Evolutionary conservation across 441 rosid species (phyloP), one percentile per base, ranked within the genome.

Genomic region (Erodium chrysanthum): DNA sequence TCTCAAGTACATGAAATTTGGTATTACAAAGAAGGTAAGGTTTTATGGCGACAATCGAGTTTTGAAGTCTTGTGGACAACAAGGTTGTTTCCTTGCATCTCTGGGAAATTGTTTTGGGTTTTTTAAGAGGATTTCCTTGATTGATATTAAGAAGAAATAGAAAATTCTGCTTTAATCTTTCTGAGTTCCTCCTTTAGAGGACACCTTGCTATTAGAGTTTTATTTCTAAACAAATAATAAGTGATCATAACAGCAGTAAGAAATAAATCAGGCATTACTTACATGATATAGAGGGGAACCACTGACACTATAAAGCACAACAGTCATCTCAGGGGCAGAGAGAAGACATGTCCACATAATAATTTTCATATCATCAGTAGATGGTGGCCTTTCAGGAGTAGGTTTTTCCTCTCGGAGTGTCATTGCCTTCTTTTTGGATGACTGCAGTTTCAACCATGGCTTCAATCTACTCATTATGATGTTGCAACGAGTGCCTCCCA

Each of bases 261-360:
- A 68, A 25, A 66, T 9, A 33, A 68, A 68, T 20, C 23, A 52
- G 73, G 71, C 61, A 77, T 64, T 62, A 82, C 98, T 88, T 86
- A 96, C 99, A 83, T 88, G 96, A 88, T 84, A 96, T 66, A 96
- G 65, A 1, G 97, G 92, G 62, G 70, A 71, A 70, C 83, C 91
- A 35, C 74, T 75, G 75, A 84, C 65, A 74, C 85, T 79, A 72
- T 85, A 84, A 12, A 96, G 82, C 79, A 89, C 84, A 74, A 87
- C 37, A 67, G 90, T 88, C 96, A 96, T 86, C 84, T 96, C 99
- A 74, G 98, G 99, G 68, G 99, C 98, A 58, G 99, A 89, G 73
- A 88, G 81, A 71, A 96, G 90, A 81, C 96, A 82, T 18, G 99
- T 90, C 99, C 99, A 96, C 86, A 88, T 83, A 52, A 96, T 75